Base-by-base conservation (phyloP, 176 grass and related monocot genomes). In the Phoenix dactylifera region DNA sequence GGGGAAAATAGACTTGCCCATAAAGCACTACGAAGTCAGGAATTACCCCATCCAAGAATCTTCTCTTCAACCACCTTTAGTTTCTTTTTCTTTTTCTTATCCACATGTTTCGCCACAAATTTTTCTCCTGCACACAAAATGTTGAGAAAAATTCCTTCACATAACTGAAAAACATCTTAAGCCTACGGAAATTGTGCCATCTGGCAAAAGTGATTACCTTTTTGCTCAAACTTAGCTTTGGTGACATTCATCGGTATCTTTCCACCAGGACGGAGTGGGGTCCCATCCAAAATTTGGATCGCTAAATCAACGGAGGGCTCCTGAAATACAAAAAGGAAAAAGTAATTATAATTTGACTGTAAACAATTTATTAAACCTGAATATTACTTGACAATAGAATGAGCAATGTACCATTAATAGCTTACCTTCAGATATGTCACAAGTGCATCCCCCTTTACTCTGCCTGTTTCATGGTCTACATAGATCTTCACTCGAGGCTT, bases 21-120 rank as follows among this genome's bases (percentile, higher is more conserved):
- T 44, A 44, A 44, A 44, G 10, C 9, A 44, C 12, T 44, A 44
- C 6, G 17, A 63, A 65, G 7, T 69, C 53, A 56, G 16, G 77
- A 70, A 73, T 80, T 88, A 98, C 87, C 87, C 93, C 87, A 98
- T 80, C 93, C 84, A 73, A 98, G 85, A 71, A 92, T 88, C 73
- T 88, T 98, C 71, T 92, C 78, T 71, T 88, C 84, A 67, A 92
- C 84, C 49, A 76, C 89, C 71, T 85, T 97, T 30, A 61, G 61
- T 85, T 92, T 97, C 82, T 65, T 92, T 79, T 98, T 98, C 73
- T 83, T 98, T 59, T 80, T 78, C 53, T 88, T 98, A 80, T 98
- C 93, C 26, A 63, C 51, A 62, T 88, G 90, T 70, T 88, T 98
- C 66, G 84, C 16, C 54, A 98, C 49, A 16, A 98, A 98, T 66